Evolutionary conservation across 345 rosid genomes (phyloP), one percentile per base, ranked within the genome.

Genomic region (Eucalyptus sp.): DNA sequence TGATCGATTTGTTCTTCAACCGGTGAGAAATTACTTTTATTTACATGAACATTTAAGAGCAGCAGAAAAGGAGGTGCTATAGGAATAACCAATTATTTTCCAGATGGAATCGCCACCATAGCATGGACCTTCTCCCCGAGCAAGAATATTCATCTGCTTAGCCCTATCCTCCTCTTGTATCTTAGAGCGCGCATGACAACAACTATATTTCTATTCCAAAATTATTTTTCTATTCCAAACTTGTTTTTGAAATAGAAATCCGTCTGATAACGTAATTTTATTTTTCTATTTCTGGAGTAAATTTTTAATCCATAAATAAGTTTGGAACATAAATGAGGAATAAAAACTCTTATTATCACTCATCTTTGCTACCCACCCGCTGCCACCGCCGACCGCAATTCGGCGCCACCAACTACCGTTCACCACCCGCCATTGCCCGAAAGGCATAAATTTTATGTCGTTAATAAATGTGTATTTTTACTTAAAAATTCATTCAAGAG

Each of bases 181-280:
- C 54, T 51, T 52, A 52, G 56, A 52, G 4, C 0, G 2, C 10
- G 7, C 22, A 17, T 51, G 54, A 51, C 54, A 51, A 17, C 22
- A 16, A 51, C 0, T 3, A 51, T 51, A 16, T 51, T 51, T 51
- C 8, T 7, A 51, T 51, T 51, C 2, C 3, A 51, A 17, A 51
- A 2, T 51, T 51, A 1, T 51, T 16, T 51, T 3, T 16, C 8
- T 7, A 51, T 51, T 51, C 2, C 3, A 51, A 17, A 51, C 4
- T 51, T 51, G 3, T 51, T 16, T 51, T 3, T 16, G 0, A 1
- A 51, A 16, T 16, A 51, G 6, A 51, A 51, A 51, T 51, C 3
- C 1, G 0, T 16, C 1, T 6, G 1, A 0, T 1, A 51, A 51
- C 2, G 8, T 51, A 51, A 16, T 51, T 51, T 51, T 0, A 51